Percentiles rank a stretch among this genome's conserved stretches.
phyloP scores from a whole-genome alignment of 768 basidiomycete species.

The Hydnomerulius pinastri region DNA sequence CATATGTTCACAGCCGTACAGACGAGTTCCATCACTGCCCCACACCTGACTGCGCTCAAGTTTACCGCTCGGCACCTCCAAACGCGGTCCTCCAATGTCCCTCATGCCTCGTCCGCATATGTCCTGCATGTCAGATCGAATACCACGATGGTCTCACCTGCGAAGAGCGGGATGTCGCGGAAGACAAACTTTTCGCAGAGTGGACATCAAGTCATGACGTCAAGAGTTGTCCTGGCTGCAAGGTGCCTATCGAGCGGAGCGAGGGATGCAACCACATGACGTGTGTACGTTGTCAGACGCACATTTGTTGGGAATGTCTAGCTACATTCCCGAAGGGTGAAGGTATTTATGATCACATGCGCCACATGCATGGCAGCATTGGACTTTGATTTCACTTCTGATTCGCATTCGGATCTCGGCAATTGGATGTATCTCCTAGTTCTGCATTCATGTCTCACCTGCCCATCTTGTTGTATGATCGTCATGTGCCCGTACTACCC shows the following conservation, averaged over 20 bases:
- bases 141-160: slow-evolving; percentile 72
- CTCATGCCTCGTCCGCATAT: slow-evolving; percentile 69
- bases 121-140: slow-evolving; percentile 58
- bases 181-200: slow-evolving; percentile 57
- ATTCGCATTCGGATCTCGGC: background rate
- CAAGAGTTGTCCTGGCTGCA: slow-evolving; percentile 75
- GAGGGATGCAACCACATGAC: slow-evolving; percentile 85
- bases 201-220: slow-evolving; percentile 69
- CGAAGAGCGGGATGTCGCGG: slow-evolving; percentile 51
- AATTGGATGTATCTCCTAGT: background rate
- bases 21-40: slow-evolving; percentile 75
- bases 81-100: slow-evolving; percentile 66
- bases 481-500: background rate
- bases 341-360: slow-evolving; percentile 83
- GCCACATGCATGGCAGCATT: slow-evolving; percentile 62
- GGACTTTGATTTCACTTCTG: slow-evolving; percentile 35
- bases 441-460: background rate
- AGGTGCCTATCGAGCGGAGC: slow-evolving; percentile 65
- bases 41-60: slow-evolving; percentile 73
- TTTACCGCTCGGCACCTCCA: slow-evolving; percentile 59
- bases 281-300: slow-evolving; percentile 72
- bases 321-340: slow-evolving; percentile 66
- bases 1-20: slow-evolving; percentile 58
- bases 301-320: slow-evolving; percentile 82
- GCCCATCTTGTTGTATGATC: slow-evolving; percentile 10